Evolutionary conservation across 2,329 filamentous ascomycete genomes (phyloP).

Genomic region (Colletotrichum magnum): DNA sequence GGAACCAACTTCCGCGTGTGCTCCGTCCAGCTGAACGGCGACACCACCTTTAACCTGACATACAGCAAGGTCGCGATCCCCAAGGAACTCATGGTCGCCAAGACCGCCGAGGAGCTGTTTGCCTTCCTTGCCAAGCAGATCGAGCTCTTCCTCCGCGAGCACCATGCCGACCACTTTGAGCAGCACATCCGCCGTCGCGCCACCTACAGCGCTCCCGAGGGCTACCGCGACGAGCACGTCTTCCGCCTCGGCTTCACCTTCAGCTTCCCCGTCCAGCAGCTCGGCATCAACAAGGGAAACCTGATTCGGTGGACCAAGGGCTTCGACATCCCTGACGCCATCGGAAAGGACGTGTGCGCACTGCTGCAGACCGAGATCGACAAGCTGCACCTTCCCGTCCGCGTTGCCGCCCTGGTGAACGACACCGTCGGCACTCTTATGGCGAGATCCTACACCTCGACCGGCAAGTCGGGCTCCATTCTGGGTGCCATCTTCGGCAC

Average conservation of each 20-base stretch:
- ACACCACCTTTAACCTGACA: conserved; percentile 94
- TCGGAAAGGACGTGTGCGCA: conserved; percentile 95
- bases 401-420: conserved; percentile 96
- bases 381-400: conserved; percentile 86
- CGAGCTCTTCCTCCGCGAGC: conserved; percentile 85
- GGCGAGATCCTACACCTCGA: conserved; percentile 95
- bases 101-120: conserved; percentile 90
- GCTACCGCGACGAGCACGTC: conserved; percentile 79
- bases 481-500: conserved; percentile 98
- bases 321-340: conserved; percentile 94
- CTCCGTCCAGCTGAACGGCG: conserved; percentile 92
- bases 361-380: conserved; percentile 93
- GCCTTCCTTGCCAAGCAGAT: conserved; percentile 94
- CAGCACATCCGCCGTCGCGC: conserved; percentile 76
- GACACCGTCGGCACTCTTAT: conserved; percentile 98
- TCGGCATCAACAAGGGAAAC: conserved; percentile 94
- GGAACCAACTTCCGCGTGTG: conserved; percentile 99
- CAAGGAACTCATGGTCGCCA: conserved; percentile 88
- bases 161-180: conserved; percentile 90
- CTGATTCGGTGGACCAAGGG: conserved; percentile 99
- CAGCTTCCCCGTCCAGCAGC: conserved; percentile 94
- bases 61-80: conserved; percentile 95
- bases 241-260: conserved; percentile 99
- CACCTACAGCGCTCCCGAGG: conserved; percentile 70
- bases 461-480: conserved; percentile 86